Evolutionary conservation across 2,329 filamentous ascomycete species (phyloP).

Genomic region (Talaromyces verruculosus): DNA sequence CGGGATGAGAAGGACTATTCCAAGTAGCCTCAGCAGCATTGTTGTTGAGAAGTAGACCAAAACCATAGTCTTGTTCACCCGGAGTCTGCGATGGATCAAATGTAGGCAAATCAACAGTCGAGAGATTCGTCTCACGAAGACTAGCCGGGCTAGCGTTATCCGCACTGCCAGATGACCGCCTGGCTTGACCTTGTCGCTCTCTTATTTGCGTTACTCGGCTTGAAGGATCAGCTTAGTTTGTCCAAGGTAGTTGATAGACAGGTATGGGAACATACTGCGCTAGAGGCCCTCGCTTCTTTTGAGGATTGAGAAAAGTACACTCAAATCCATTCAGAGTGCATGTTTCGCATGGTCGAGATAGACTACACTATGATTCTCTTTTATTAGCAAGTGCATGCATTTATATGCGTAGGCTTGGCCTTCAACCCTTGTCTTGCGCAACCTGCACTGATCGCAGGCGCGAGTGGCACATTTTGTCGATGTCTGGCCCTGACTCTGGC

Average conservation of each 20-base stretch:
- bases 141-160: neutral
- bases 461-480: constrained; percentile 23
- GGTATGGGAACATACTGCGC: constrained; percentile 34
- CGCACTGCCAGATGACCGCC: neutral
- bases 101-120: neutral
- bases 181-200: neutral
- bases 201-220: constrained; percentile 29
- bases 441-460: constrained; percentile 47
- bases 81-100: neutral
- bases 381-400: constrained; percentile 1
- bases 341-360: constrained; percentile 40
- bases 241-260: too few species aligned
- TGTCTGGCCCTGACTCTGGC: neutral
- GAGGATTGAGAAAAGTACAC: constrained; percentile 45
- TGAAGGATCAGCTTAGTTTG: neutral
- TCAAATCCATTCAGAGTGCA: constrained; percentile 42
- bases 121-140: neutral
- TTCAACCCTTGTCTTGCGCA: constrained; percentile 40
- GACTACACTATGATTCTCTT: constrained; percentile 36
- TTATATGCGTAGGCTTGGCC: too few species aligned
- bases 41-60: neutral
- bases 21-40: neutral
- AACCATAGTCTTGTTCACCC: neutral
- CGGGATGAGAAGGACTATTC: constrained; percentile 26
- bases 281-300: constrained; percentile 44